A percentile compares a stretch with the other conserved stretches of the same genome.
Conservation (phyloP, 345 rosid genomes). For the Chamaenerion angustifolium region DNA sequence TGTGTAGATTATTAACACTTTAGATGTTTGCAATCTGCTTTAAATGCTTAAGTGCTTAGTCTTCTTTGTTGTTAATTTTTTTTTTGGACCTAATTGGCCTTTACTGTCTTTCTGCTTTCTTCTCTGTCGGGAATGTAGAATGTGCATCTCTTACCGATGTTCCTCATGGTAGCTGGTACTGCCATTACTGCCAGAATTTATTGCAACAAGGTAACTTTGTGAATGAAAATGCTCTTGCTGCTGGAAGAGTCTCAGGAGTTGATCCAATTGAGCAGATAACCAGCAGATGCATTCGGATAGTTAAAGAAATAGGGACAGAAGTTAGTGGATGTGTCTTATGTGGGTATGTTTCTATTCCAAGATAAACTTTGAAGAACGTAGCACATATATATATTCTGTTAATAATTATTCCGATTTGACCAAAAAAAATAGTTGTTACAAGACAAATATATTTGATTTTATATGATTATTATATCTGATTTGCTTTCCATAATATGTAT, state of each 20-base stretch:
- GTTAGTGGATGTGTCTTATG: constrained; percentile 83
- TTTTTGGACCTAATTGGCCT: background rate
- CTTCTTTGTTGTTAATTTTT: background rate
- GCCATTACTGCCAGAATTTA: constrained; percentile 65
- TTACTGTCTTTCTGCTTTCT: background rate
- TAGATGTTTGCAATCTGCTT: no score
- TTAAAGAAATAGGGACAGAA: constrained; percentile 58
- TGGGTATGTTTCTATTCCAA: constrained; percentile 38
- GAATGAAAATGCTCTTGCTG: constrained; percentile 62
- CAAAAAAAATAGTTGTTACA: background rate
- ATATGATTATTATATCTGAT: background rate
- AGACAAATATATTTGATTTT: background rate
- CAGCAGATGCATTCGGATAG: constrained; percentile 83
- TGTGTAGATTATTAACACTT: no score
- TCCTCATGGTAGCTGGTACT: constrained; percentile 85
- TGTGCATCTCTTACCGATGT: constrained; percentile 55
- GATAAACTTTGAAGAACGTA: constrained; percentile 3
- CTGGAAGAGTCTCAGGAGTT: constrained; percentile 72
- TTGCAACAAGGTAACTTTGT: constrained; percentile 48
- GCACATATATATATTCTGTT: background rate
- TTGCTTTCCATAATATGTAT: no score
- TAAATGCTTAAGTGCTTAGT: background rate
- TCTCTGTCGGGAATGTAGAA: constrained; percentile 28
- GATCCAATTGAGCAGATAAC: constrained; percentile 72
- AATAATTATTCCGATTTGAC: no score